A percentile compares a stretch with the other conserved stretches of the same genome.
Evolutionary conservation across 306 rosid genomes (phyloP).

Genomic region (Leucaena leucocephala): DNA sequence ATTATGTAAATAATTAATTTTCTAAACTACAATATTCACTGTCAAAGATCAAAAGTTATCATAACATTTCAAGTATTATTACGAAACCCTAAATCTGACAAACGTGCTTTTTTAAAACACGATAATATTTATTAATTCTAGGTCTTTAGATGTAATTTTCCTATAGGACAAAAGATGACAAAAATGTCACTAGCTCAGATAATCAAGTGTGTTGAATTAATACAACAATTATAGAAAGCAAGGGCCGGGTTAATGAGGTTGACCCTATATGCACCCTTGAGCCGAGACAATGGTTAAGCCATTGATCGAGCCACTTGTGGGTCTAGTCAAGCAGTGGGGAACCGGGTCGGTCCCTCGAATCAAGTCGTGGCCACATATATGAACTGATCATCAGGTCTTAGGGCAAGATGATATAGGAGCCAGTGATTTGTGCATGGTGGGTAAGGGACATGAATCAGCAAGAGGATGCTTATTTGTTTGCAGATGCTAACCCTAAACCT

Average conservation of each 20-base stretch:
- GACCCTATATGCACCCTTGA: conserved; percentile 60
- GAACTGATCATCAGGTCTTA: conserved; percentile 25
- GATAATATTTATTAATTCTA: background rate
- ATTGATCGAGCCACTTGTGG: conserved; percentile 49
- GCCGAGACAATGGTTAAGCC: conserved; percentile 37
- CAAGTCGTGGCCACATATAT: conserved; percentile 25
- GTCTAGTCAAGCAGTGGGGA: conserved; percentile 10
- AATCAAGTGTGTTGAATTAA: background rate
- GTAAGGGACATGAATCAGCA: conserved; percentile 57
- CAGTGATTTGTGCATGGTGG: conserved; percentile 67
- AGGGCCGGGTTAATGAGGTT: conserved; percentile 15
- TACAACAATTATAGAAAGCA: conserved; percentile 32
- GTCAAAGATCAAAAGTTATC: background rate
- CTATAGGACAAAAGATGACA: background rate
- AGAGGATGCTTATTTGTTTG: conserved; percentile 31
- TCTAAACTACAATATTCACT: background rate
- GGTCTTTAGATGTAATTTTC: background rate
- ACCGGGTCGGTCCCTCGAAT: conserved; percentile 39
- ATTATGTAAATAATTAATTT: background rate
- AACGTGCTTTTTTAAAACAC: background rate
- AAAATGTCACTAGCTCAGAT: conserved; percentile 11
- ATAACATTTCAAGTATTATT: background rate
- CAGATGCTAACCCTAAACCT: conserved; percentile 24
- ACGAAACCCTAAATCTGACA: background rate
- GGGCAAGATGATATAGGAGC: background rate